These are phyloP conservation scores for Rubia yunnanensis DNA, from an alignment of 257 asterid genomes.

Conservation along the genomic window DNA sequence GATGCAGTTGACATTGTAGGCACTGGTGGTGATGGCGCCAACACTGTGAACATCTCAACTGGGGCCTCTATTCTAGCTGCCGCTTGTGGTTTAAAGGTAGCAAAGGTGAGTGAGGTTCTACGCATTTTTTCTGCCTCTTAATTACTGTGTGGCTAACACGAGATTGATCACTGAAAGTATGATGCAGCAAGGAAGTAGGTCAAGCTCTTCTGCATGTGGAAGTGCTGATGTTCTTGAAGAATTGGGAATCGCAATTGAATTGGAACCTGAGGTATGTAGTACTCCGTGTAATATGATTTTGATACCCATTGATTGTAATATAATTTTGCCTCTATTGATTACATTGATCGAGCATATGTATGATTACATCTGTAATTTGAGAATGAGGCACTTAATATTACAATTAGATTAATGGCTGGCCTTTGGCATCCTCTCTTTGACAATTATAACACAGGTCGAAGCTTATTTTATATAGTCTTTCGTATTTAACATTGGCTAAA, in stretches of 20 bases:
- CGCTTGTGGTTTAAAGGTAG: conserved; percentile 81
- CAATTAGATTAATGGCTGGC: neutral
- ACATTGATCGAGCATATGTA: neutral
- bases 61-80: conserved; percentile 91
- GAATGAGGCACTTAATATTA: neutral
- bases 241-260: conserved; percentile 56
- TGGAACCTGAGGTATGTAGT: conserved; percentile 61
- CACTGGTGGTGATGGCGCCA: conserved; percentile 86
- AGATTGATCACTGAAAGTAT: neutral
- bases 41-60: conserved; percentile 78
- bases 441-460: neutral
- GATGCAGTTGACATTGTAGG: conserved; percentile 80
- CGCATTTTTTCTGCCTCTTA: neutral
- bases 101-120: conserved; percentile 39
- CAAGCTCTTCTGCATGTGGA: conserved; percentile 91
- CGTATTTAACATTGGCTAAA: neutral
- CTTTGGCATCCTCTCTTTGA: neutral
- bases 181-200: conserved; percentile 84
- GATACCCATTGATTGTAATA: neutral
- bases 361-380: neutral
- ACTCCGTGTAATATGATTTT: neutral
- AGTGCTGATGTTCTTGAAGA: conserved; percentile 86
- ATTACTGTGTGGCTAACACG: neutral
- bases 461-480: neutral
- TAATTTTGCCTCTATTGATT: neutral